Conservation (phyloP, 1,284 basidiomycete species). For the Marasmius fiardii region DNA sequence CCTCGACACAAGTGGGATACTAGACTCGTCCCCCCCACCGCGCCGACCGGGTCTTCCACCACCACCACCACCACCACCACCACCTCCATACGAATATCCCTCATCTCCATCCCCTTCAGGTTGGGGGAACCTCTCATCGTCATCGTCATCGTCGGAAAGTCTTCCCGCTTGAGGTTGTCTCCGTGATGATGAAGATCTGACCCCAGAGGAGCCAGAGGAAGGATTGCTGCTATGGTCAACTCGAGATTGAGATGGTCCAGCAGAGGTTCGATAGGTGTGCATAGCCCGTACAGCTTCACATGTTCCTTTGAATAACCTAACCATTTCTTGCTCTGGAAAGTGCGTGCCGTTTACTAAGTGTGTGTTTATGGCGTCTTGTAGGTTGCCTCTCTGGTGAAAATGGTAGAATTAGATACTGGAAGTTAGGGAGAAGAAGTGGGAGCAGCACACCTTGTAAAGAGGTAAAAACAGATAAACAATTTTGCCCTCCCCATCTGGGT, state of each 20-base stretch:
- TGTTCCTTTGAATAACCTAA: conserved; percentile 89
- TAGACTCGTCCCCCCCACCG: conserved; percentile 30
- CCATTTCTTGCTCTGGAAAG: conserved; percentile 86
- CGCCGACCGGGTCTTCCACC: conserved; percentile 23
- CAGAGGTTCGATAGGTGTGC: conserved; percentile 74
- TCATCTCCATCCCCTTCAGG: conserved; percentile 68
- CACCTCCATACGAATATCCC: conserved; percentile 59
- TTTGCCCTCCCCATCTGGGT: conserved; percentile 89
- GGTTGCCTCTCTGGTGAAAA: conserved; percentile 69
- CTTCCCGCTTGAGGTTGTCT: conserved; percentile 17
- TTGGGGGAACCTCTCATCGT: conserved; percentile 66
- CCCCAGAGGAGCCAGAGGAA: too few relatives aligned
- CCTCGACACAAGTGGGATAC: conserved; percentile 47
- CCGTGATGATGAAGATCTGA: conserved; percentile 23
- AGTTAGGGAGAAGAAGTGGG: not conserved
- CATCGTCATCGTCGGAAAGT: conserved; percentile 49
- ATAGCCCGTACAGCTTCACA: conserved; percentile 92
- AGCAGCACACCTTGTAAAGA: conserved; percentile 65
- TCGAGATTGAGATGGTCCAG: conserved; percentile 26
- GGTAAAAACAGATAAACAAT: conserved; percentile 94
- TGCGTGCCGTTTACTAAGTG: conserved; percentile 82
- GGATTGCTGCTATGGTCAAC: conserved; percentile 22
- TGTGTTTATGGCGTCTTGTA: conserved; percentile 92
- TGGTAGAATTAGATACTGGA: conserved; percentile 21
- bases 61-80: conserved; percentile 1